These are phyloP conservation scores for Rubia balearica DNA, from an alignment of 305 asterid genomes.

Conservation along the genomic window DNA sequence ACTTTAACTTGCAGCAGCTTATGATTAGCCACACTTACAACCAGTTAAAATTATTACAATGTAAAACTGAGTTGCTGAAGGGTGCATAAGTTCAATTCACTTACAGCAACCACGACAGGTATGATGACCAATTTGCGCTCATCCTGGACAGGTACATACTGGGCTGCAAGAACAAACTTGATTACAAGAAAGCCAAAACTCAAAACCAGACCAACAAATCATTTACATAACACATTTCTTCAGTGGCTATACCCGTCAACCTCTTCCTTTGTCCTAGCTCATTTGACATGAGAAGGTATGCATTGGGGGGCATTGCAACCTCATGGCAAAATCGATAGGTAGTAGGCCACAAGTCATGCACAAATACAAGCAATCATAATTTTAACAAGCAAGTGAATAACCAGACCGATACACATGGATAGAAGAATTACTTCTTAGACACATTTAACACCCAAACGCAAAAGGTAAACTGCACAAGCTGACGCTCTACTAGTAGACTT, in stretches of 20 bases:
- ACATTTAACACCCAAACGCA: not conserved
- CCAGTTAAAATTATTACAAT: not conserved
- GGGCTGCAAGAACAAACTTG: slow-evolving; percentile 52
- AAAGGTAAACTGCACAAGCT: not conserved
- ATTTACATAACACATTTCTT: not conserved
- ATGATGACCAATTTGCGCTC: slow-evolving; percentile 54
- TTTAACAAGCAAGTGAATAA: not conserved
- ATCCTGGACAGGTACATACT: slow-evolving; percentile 47
- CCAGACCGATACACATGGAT: not conserved
- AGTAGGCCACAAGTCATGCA: not conserved
- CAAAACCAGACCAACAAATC: slow-evolving; percentile 7
- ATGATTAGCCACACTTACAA: not conserved
- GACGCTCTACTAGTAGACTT: slow-evolving; percentile 34
- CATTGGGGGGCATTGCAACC: not conserved
- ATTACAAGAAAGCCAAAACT: slow-evolving; percentile 1
- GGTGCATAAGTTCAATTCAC: slow-evolving; percentile 19
- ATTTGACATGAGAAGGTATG: not conserved
- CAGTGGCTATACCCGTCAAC: not conserved
- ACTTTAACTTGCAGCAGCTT: not conserved
- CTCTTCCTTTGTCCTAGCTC: not conserved
- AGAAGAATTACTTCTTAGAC: not conserved
- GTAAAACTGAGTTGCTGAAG: not conserved
- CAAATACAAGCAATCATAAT: no score
- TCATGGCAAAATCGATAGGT: not conserved
- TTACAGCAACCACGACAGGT: slow-evolving; percentile 81